Conservation (phyloP, 176 grass and related monocot species). For the Paspalum notatum region DNA sequence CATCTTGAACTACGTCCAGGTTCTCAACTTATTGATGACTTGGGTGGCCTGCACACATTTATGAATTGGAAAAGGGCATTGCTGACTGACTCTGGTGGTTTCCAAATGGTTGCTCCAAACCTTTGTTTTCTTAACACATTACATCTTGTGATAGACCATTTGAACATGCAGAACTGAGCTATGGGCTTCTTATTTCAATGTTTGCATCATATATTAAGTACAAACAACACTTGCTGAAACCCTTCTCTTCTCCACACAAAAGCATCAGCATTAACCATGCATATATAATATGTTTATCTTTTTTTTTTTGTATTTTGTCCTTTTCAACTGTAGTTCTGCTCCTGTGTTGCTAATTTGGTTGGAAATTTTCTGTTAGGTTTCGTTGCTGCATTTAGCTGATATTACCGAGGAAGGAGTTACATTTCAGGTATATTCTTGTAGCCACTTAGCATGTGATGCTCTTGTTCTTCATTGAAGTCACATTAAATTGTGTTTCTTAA, state of each 20-base stretch:
- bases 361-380: slow-evolving; percentile 61
- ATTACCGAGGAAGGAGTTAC: slow-evolving; percentile 97
- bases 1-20: slow-evolving; percentile 94
- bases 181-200: background rate
- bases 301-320: background rate
- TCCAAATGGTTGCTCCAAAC: slow-evolving; percentile 89
- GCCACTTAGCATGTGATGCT: background rate
- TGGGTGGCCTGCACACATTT: slow-evolving; percentile 96
- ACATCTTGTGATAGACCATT: slow-evolving; percentile 27
- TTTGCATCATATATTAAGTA: slow-evolving; percentile 10
- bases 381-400: slow-evolving; percentile 96
- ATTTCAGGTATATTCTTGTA: slow-evolving; percentile 76
- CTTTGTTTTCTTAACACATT: slow-evolving; percentile 35
- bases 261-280: slow-evolving; percentile 1
- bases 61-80: slow-evolving; percentile 99
- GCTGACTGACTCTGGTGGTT: slow-evolving; percentile 96
- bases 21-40: slow-evolving; percentile 85
- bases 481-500: slow-evolving; percentile 3
- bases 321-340: background rate
- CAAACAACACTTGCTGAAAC: background rate
- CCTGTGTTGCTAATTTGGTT: slow-evolving; percentile 30
- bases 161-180: slow-evolving; percentile 27
- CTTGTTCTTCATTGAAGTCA: background rate
- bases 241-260: background rate
- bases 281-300: background rate